phyloP scores from a whole-genome alignment of 495 filamentous ascomycete species.

The Articulospora tetracladia region DNA sequence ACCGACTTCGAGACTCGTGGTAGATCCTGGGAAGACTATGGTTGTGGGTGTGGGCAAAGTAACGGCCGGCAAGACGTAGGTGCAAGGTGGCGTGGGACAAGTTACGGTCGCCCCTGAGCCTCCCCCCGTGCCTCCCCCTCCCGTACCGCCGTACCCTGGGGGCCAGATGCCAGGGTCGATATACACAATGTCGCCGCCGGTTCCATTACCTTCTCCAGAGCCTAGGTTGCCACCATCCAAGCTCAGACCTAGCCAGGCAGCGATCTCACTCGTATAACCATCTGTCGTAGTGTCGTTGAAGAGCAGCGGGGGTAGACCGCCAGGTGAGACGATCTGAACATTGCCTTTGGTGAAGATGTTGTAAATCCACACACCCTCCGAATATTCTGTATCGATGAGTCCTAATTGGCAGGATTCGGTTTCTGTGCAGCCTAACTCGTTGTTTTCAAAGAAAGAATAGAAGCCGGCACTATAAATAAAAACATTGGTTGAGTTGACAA shows the following conservation, averaged over 20 bases:
- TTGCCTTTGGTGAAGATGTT: not conserved
- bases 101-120: not conserved
- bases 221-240: not conserved
- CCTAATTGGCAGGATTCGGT: constrained; percentile 22
- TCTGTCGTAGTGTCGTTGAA: not conserved
- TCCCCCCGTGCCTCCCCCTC: not conserved
- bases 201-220: not conserved
- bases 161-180: not conserved
- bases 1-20: constrained; percentile 1
- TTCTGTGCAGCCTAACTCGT: constrained; percentile 30
- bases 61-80: not conserved
- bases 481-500: constrained; percentile 53
- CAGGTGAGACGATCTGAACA: not conserved
- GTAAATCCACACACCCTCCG: constrained; percentile 1
- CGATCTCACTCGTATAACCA: not conserved
- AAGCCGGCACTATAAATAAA: constrained; percentile 65
- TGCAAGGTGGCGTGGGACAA: not conserved
- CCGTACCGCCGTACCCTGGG: not conserved
- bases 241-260: not conserved
- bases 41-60: not conserved
- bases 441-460: constrained; percentile 61
- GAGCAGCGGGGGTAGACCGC: not conserved
- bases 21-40: constrained; percentile 1
- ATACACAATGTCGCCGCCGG: not conserved
- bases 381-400: constrained; percentile 30